A percentile compares a stretch with the other conserved stretches of the same genome.
Conservation (phyloP, 164 flowering plant genomes). For the Paratinospora sagittata region DNA sequence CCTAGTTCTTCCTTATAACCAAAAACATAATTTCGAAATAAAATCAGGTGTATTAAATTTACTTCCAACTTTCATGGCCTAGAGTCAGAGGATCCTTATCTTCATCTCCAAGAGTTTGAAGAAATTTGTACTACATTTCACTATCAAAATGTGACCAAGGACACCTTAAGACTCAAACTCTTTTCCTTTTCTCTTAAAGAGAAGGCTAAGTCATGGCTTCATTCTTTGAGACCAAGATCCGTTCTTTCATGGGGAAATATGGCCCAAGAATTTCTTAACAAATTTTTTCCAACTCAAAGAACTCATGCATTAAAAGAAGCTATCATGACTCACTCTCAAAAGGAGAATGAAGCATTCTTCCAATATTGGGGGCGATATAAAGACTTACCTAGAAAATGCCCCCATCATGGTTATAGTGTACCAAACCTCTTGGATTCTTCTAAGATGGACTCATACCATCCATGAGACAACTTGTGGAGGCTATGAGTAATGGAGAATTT, state of each 20-base stretch:
- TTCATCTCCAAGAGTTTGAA: background rate
- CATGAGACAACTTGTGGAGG: constrained; percentile 4
- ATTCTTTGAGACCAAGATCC: background rate
- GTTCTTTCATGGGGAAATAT: background rate
- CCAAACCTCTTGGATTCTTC: background rate
- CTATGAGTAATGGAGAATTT: constrained; percentile 13
- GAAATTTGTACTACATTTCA: background rate
- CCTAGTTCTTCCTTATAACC: background rate
- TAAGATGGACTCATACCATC: background rate
- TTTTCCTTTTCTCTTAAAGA: background rate
- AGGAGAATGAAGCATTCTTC: background rate
- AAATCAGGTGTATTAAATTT: background rate
- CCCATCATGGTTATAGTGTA: constrained; percentile 1
- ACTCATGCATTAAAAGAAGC: constrained; percentile 5
- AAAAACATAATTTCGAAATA: background rate
- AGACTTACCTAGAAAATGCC: constrained; percentile 1
- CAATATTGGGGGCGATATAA: constrained; percentile 10
- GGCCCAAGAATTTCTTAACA: background rate
- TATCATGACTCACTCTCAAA: background rate
- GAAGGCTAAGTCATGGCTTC: background rate
- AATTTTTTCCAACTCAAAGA: background rate
- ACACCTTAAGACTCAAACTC: background rate
- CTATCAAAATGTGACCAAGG: background rate
- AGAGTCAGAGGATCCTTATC: background rate
- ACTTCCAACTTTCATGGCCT: background rate